Evolutionary conservation across 2,329 filamentous ascomycete genomes (phyloP), one percentile per base, ranked within the genome.

Genomic region (Nannizziopsis barbatae): DNA sequence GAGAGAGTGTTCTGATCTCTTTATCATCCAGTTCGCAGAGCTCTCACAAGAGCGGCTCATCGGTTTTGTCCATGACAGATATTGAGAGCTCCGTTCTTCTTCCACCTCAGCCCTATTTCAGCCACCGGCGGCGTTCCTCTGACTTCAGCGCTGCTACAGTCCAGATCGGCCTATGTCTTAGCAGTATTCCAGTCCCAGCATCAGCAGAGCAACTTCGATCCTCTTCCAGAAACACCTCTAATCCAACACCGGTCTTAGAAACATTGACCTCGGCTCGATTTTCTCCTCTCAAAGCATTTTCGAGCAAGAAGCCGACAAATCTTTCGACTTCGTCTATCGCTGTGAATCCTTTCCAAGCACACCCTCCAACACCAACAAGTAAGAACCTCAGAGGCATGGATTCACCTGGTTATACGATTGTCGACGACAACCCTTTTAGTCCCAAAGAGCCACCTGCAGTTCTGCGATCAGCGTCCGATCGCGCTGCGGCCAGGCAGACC

Each of bases 161-260:
- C 2, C 58, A 59, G 38, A 60, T 60, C 39, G 58, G 58, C 12
- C 52, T 60, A 2, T 52, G 58, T n/a, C 50, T 60, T 3, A 59
- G 57, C 49, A 55, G 56, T 35, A 44, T 53, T 9, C 49, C 50
- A 14, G 40, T 53, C 12, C 42, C 49, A 5, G 11, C 44, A 15
- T 10, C 45, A 5, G 15, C 45, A 32, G 39, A 49, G 18, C 46
- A 43, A n/a, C 12, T 11, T 18, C 41, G n/a, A 18, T 18, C 27
- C 6, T 18, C 39, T 11, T 47, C 45, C 1, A 47, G 30, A 37
- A n/a, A 30, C 10, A 7, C 31, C 3, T 31, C 14, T 33, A 27
- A 15, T 11, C 22, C 48, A 32, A 31, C 40, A 40, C 37, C 42
- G 11, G 27, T n/a, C 8, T 14, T 38, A n/a, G 38, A 50, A 31